Evolutionary conservation across 768 basidiomycete genomes (phyloP).

Genomic region (Hemileccinum impolitum): DNA sequence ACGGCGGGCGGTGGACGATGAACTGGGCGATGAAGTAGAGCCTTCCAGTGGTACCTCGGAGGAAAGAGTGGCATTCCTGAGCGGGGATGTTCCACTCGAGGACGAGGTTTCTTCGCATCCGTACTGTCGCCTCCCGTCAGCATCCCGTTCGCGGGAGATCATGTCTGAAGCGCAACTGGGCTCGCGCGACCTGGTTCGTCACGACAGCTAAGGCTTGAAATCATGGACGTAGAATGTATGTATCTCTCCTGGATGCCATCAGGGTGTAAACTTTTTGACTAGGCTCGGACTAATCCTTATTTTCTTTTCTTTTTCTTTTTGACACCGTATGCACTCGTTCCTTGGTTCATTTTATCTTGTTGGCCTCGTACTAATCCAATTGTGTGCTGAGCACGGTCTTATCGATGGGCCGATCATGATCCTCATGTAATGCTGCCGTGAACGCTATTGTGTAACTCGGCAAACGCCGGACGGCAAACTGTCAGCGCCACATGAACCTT

Average conservation of each 20-base stretch:
- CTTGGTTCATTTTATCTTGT: slow-evolving; percentile 7
- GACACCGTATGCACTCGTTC: not conserved
- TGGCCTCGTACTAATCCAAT: slow-evolving; percentile 3
- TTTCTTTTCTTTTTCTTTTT: not conserved
- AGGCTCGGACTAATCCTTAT: slow-evolving; percentile 3
- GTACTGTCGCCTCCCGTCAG: slow-evolving; percentile 16
- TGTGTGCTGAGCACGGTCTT: slow-evolving; percentile 11
- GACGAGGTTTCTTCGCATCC: slow-evolving; percentile 21
- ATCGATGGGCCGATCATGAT: slow-evolving; percentile 12
- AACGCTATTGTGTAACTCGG: slow-evolving; percentile 9
- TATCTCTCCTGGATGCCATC: slow-evolving; percentile 16
- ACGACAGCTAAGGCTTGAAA: no score
- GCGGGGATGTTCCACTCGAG: slow-evolving; percentile 25
- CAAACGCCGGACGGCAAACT: slow-evolving; percentile 17
- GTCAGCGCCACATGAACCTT: slow-evolving; percentile 29
- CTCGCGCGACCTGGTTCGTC: slow-evolving; percentile 11
- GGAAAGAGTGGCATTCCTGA: slow-evolving; percentile 53
- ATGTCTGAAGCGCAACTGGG: slow-evolving; percentile 51
- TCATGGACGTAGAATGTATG: slow-evolving; percentile 13
- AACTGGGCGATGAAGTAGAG: slow-evolving; percentile 43
- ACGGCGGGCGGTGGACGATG: slow-evolving; percentile 60
- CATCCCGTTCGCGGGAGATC: slow-evolving; percentile 18
- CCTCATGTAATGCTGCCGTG: slow-evolving; percentile 14
- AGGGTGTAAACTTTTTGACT: slow-evolving; percentile 21
- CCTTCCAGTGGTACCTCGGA: slow-evolving; percentile 35